Base-by-base conservation (phyloP, 768 basidiomycete species). In the Calocybe indica region DNA sequence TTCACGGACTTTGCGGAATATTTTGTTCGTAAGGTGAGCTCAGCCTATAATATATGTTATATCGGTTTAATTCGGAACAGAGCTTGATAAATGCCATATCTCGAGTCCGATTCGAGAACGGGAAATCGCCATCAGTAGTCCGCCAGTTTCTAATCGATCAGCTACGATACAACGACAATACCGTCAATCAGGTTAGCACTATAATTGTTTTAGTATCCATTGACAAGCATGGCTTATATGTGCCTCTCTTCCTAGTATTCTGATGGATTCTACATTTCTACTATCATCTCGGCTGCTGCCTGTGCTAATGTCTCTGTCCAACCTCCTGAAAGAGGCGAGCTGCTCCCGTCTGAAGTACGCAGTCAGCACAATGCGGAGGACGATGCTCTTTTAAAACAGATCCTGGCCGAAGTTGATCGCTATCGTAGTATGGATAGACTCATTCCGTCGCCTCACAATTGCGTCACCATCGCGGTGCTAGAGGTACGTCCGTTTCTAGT, bases 391-490 rank as follows among this genome's bases (percentile, higher is more conserved):
- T 63, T 94, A 42, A 82, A 83, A 55, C 81, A 85, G 55, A 88
- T 86, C 2, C 62, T 85, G 39, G 75, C 82, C 13, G 92, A 95
- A 61, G 80, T 97, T 31, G 89, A 92, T 58, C 79, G 95, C 38
- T 95, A 94, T 68, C 83, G 92, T 48, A 90, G 83, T 58, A 92
- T 96, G 84, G 96, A 99, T 65, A 77, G 93, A 46, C 73, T 98
- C 11, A 93, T 97, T 48, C 92, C 96, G 7, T 95, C 94, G 1
- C 83, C 84, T 41, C 92, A 95, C 56, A 99, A 99, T 60, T 82
- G 91, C 32, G 87, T 98, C 28, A 94, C 96, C 0, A 78, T 88
- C 42, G 91, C 96, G 22, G 85, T 84, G 6, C 71, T 99, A 46
- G 91, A 97, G 79, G 92, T 95, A 51, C 49, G 79, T 65, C 39